phyloP scores from a whole-genome alignment of 83 land plant species.

The Isoetes engelmannii region DNA sequence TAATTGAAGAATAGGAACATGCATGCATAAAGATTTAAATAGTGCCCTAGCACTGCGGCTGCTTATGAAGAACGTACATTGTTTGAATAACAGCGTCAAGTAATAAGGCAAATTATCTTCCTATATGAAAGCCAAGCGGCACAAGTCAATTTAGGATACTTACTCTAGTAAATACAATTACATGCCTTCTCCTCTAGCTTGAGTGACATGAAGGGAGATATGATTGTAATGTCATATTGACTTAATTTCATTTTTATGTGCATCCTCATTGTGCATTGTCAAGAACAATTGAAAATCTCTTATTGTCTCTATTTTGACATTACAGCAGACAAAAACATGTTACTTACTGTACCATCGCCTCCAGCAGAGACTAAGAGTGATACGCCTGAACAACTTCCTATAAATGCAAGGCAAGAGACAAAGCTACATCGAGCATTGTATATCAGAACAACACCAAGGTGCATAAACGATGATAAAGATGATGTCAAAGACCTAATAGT shows the following conservation, averaged over 20 bases:
- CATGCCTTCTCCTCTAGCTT: no score
- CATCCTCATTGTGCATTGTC: not conserved
- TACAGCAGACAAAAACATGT: not conserved
- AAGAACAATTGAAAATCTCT: not conserved
- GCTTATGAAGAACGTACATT: not conserved
- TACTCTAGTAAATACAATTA: no score
- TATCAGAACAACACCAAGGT: not conserved
- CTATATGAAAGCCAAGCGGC: no score
- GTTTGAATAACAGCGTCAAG: not conserved
- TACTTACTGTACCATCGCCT: conserved; percentile 3
- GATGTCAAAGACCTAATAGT: not conserved
- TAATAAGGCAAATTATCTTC: no score
- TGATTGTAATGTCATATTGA: no score
- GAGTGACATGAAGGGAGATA: no score
- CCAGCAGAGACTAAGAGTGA: not conserved
- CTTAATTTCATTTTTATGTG: not conserved
- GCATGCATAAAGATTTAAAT: not conserved
- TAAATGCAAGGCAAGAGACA: conserved; percentile 12
- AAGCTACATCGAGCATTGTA: conserved; percentile 13
- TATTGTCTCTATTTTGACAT: not conserved
- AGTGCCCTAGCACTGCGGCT: not conserved
- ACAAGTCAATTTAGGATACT: no score
- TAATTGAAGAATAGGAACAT: not conserved
- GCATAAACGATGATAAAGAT: not conserved
- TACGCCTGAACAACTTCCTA: not conserved